phyloP scores from a whole-genome alignment of 2,329 filamentous ascomycete genomes.

The Fusarium continuum region DNA sequence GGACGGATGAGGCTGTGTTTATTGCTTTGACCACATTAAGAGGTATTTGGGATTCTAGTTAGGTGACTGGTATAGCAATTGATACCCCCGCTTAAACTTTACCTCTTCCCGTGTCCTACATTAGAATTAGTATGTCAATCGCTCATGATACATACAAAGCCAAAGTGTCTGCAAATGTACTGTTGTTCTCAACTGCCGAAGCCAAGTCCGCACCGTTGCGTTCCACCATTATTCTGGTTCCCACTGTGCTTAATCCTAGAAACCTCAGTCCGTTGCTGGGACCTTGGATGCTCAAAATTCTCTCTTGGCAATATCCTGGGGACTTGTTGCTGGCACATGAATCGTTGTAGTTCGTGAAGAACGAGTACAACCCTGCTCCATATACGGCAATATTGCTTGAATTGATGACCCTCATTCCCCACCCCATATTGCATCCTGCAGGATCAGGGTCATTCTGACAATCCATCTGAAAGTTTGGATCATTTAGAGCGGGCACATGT shows the following conservation, averaged over 20 bases:
- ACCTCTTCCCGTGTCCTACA: not conserved
- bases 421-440: constrained; percentile 64
- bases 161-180: constrained; percentile 45
- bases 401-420: constrained; percentile 70
- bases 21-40: constrained; percentile 77
- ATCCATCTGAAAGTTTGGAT: constrained; percentile 37
- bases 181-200: constrained; percentile 40
- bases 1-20: constrained; percentile 85
- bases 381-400: constrained; percentile 66
- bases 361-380: constrained; percentile 73
- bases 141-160: constrained; percentile 41
- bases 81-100: constrained; percentile 35
- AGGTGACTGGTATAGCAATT: constrained; percentile 30
- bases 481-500: constrained; percentile 48
- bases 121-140: constrained; percentile 13
- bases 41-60: constrained; percentile 59
- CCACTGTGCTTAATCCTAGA: constrained; percentile 44
- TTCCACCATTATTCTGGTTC: constrained; percentile 41
- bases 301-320: constrained; percentile 57
- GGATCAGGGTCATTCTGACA: constrained; percentile 56
- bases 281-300: constrained; percentile 49
- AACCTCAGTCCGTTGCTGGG: constrained; percentile 32
- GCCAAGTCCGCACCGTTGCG: constrained; percentile 36
- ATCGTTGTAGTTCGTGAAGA: constrained; percentile 71
- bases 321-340: constrained; percentile 55